Evolutionary conservation across 805 yeast genomes (phyloP).

Genomic region (Sugiyamaella lignohabitans): DNA sequence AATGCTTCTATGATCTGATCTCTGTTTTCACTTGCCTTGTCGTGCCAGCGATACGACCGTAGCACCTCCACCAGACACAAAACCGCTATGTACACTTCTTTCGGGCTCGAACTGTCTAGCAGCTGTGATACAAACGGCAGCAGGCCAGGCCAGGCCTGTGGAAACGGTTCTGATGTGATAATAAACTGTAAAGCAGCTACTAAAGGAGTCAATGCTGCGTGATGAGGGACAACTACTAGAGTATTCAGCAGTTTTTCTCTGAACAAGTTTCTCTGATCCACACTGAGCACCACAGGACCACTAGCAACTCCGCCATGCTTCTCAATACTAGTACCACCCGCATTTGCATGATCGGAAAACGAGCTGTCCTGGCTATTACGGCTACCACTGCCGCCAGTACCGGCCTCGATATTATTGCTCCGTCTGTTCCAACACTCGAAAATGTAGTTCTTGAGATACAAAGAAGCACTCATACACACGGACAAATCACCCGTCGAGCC

Average conservation of each 20-base stretch:
- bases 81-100: slow-evolving; percentile 54
- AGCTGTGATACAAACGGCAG: slow-evolving; percentile 5
- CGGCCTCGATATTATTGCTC: background rate
- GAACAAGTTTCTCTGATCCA: slow-evolving; percentile 2
- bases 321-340: no score
- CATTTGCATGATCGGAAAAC: no score
- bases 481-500: slow-evolving; percentile 40
- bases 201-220: slow-evolving; percentile 1
- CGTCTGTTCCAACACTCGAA: slow-evolving; percentile 2
- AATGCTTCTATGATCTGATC: slow-evolving; percentile 26
- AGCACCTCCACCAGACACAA: slow-evolving; percentile 46
- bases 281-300: background rate
- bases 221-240: slow-evolving; percentile 2
- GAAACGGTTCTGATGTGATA: slow-evolving; percentile 7
- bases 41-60: slow-evolving; percentile 57
- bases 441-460: slow-evolving; percentile 65
- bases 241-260: slow-evolving; percentile 4
- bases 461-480: slow-evolving; percentile 56
- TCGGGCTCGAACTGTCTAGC: background rate
- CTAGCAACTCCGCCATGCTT: no score
- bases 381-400: no score
- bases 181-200: slow-evolving; percentile 4
- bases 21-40: background rate
- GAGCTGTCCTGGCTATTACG: no score
- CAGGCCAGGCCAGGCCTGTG: slow-evolving; percentile 12